Evolutionary conservation across 2,329 filamentous ascomycete species (phyloP).

Genomic region (Tolypocladium tundrense): DNA sequence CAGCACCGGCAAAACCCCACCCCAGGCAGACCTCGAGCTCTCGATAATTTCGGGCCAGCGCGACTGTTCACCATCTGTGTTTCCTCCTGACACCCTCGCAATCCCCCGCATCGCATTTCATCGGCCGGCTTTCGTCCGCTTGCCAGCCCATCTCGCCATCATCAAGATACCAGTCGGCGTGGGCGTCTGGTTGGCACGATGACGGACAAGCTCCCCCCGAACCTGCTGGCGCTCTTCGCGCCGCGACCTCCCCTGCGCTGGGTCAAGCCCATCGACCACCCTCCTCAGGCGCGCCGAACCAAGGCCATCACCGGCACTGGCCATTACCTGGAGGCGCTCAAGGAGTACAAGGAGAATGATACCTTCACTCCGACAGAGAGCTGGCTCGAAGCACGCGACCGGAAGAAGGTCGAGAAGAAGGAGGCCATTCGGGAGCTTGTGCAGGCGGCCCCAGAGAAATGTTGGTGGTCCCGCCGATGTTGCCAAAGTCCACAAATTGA

Average conservation of each 20-base stretch:
- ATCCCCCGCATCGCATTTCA: neutral
- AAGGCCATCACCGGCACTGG: conserved; percentile 63
- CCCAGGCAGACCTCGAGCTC: conserved; percentile 3
- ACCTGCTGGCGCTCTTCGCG: conserved; percentile 88
- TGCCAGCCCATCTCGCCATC: neutral
- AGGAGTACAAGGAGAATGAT: conserved; percentile 69
- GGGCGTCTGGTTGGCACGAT: conserved; percentile 34
- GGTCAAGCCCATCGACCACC: conserved; percentile 71
- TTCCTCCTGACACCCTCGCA: neutral
- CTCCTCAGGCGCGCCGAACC: conserved; percentile 73
- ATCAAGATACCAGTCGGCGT: neutral
- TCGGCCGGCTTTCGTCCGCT: neutral
- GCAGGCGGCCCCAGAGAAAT: conserved; percentile 53
- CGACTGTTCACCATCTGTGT: neutral
- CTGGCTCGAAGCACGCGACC: conserved; percentile 81
- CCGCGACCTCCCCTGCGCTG: conserved; percentile 86
- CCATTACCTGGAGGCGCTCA: conserved; percentile 61
- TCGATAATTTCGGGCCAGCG: conserved; percentile 7
- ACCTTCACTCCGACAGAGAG: conserved; percentile 78
- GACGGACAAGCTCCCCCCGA: conserved; percentile 94
- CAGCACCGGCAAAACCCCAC: conserved; percentile 11
- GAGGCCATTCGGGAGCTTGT: conserved; percentile 52
- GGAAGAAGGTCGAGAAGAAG: conserved; percentile 72
- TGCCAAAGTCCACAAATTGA: neutral
- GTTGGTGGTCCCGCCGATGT: conserved; percentile 26